Evolutionary conservation across 2,329 filamentous ascomycete species (phyloP).

Genomic region (Phaeosphaeriaceae sp.): DNA sequence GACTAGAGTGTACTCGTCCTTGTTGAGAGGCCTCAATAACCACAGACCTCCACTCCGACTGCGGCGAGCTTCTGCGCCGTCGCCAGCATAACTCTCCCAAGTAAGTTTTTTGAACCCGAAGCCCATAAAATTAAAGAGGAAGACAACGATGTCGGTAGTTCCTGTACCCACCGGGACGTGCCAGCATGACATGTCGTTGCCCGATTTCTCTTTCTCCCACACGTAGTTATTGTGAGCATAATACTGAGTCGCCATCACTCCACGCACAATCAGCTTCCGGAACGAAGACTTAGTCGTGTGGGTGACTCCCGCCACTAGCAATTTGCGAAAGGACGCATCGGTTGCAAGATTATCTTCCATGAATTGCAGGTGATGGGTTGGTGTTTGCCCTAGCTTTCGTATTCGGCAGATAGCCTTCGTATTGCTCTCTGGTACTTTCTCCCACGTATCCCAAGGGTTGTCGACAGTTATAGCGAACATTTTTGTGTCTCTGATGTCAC

Average conservation of each 20-base stretch:
- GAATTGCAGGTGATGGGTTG: neutral
- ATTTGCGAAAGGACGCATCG: no score
- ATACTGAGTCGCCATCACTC: neutral
- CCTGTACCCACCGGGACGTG: neutral
- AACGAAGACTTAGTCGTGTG: neutral
- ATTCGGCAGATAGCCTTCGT: neutral
- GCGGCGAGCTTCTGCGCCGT: no score
- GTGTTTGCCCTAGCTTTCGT: neutral
- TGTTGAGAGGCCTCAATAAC: neutral
- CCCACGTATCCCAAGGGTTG: neutral
- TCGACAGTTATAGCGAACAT: neutral
- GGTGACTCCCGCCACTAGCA: no score
- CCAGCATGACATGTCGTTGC: neutral
- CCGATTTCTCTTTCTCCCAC: neutral
- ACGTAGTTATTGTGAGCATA: neutral
- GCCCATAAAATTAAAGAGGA: neutral
- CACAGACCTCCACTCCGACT: neutral
- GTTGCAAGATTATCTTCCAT: neutral
- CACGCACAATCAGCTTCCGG: neutral
- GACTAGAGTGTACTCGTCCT: neutral
- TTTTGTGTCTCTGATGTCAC: no score
- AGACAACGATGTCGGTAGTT: neutral
- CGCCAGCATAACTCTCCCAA: neutral
- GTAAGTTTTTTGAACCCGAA: no score
- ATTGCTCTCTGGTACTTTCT: no score